These are phyloP conservation scores for Aureobasidium subglaciale DNA, from an alignment of 2,329 filamentous ascomycete species.

Conservation along the genomic window DNA sequence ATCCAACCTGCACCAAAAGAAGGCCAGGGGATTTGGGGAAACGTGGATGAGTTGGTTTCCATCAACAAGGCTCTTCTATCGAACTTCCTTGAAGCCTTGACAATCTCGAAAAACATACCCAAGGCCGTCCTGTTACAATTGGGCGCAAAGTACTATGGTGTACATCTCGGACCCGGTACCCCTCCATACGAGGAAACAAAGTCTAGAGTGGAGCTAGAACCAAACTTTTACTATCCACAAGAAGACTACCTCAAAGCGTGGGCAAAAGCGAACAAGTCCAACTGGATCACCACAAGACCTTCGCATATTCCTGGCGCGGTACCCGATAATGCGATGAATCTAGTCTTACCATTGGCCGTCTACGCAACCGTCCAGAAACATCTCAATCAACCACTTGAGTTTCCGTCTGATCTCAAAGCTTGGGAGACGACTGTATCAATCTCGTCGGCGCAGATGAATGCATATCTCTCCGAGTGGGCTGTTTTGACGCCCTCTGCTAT, in stretches of 20 bases:
- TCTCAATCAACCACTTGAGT: constrained; percentile 36
- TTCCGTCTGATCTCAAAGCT: constrained; percentile 36
- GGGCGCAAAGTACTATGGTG: constrained; percentile 46
- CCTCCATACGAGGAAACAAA: constrained; percentile 42
- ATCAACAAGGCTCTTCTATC: constrained; percentile 43
- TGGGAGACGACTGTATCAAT: constrained; percentile 41
- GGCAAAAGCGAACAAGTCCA: constrained; percentile 31
- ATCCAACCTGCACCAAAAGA: constrained; percentile 39
- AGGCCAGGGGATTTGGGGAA: constrained; percentile 1
- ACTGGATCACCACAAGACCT: constrained; percentile 44
- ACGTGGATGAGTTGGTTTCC: constrained; percentile 43
- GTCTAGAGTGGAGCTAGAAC: constrained; percentile 34
- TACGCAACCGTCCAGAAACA: constrained; percentile 44
- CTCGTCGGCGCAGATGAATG: constrained; percentile 42
- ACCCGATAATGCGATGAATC: constrained; percentile 45
- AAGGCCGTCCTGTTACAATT: constrained; percentile 45
- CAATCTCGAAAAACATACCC: constrained; percentile 36
- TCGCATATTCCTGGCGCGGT: constrained; percentile 44
- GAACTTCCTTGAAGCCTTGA: constrained; percentile 43
- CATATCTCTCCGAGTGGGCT: constrained; percentile 45
- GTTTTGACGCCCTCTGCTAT: constrained; percentile 32
- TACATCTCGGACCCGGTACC: constrained; percentile 40
- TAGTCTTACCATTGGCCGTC: constrained; percentile 41
- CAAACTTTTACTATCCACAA: constrained; percentile 51
- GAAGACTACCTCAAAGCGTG: constrained; percentile 43